These are phyloP conservation scores for Silybum marianum DNA, from an alignment of 129 eudicot species.

Conservation along the genomic window DNA sequence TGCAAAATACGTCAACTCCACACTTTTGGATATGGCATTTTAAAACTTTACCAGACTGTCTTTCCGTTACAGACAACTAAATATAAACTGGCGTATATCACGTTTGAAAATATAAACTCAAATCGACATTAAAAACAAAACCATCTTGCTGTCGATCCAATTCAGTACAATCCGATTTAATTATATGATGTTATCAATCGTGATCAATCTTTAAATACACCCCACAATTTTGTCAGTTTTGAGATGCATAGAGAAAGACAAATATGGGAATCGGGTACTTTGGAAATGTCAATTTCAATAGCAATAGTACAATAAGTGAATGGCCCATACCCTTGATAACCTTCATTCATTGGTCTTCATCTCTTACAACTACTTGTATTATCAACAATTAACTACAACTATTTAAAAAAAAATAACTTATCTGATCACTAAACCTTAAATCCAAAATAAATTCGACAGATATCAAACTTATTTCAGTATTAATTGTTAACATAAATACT, in stretches of 20 bases:
- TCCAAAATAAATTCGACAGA: background rate
- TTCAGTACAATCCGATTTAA: background rate
- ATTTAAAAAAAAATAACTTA: background rate
- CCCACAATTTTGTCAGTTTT: constrained; percentile 16
- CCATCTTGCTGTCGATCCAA: constrained; percentile 17
- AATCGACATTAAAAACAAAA: background rate
- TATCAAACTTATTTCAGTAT: constrained; percentile 13
- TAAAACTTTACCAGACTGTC: background rate
- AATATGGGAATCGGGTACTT: constrained; percentile 25
- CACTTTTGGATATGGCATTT: background rate
- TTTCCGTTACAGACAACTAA: background rate
- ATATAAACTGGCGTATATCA: background rate
- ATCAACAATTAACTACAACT: constrained; percentile 16
- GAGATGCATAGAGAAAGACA: constrained; percentile 33
- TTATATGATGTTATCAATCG: constrained; percentile 4
- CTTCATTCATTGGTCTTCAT: constrained; percentile 26
- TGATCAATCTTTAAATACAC: constrained; percentile 14
- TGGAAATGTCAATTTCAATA: constrained; percentile 19
- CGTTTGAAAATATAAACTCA: background rate
- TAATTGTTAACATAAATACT: constrained; percentile 7
- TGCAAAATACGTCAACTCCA: background rate
- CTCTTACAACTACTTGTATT: constrained; percentile 30
- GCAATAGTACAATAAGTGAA: constrained; percentile 25
- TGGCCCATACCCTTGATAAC: constrained; percentile 30
- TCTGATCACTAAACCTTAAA: background rate